Conservation (phyloP, 23 red algal species). For the Gracilariopsis chorda region DNA sequence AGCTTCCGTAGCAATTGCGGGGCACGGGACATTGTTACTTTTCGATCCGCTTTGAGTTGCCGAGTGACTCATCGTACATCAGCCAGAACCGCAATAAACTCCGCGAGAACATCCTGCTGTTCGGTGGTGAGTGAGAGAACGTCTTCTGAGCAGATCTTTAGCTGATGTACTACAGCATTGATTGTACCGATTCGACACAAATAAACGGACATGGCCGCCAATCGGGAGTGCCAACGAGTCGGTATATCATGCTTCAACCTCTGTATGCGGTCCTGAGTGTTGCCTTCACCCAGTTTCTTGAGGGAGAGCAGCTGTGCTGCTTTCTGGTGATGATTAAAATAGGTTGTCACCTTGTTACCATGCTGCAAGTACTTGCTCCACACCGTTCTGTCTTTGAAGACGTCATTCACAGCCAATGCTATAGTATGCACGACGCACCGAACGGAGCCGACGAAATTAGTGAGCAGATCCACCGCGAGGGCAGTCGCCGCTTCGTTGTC, state of each 20-base stretch:
- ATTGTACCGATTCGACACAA: not conserved
- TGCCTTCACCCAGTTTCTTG: not conserved
- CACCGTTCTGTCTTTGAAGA: not conserved
- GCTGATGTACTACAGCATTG: not conserved
- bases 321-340: not conserved
- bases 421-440: not conserved
- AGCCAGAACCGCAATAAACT: not conserved
- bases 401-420: not conserved
- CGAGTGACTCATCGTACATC: not conserved
- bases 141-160: not conserved
- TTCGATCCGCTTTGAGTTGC: not conserved
- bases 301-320: not conserved
- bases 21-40: not conserved
- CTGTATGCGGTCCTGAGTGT: not conserved
- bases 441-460: not conserved
- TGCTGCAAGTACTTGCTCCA: not conserved
- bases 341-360: not conserved
- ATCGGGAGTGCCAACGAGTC: not conserved
- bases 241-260: not conserved
- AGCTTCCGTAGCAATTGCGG: constrained; percentile 3
- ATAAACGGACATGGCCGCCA: not conserved
- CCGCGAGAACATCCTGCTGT: not conserved
- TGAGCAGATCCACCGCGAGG: not conserved
- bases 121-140: not conserved
- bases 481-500: not conserved